These are phyloP conservation scores for Aspergillus coremiiformis DNA, from an alignment of 495 filamentous ascomycete species.

Conservation along the genomic window DNA sequence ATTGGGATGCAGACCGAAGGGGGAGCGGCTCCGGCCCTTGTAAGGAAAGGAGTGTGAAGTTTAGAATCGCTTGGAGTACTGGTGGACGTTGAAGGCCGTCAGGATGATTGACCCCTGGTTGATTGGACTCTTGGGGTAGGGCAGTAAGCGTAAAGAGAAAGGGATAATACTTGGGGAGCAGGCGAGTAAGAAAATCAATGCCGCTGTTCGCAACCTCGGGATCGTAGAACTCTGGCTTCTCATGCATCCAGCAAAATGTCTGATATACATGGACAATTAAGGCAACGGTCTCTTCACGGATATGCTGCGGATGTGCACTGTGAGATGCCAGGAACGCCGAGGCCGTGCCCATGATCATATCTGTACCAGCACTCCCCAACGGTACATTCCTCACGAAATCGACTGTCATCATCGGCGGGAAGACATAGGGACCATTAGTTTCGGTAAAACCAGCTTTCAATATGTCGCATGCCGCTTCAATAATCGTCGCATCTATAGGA, in stretches of 20 bases:
- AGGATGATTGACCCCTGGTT: background rate
- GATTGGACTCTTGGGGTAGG: conserved; percentile 10
- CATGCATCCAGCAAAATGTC: conserved; percentile 55
- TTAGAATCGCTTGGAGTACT: conserved; percentile 60
- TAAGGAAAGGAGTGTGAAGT: conserved; percentile 68
- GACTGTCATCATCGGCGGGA: conserved; percentile 57
- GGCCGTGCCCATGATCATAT: conserved; percentile 69
- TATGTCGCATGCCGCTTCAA: conserved; percentile 69
- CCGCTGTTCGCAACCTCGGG: conserved; percentile 74
- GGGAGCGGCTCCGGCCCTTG: conserved; percentile 68
- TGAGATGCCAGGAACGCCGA: conserved; percentile 58
- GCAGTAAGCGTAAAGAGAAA: conserved; percentile 32
- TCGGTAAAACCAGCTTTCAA: conserved; percentile 76
- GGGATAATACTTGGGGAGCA: conserved; percentile 55
- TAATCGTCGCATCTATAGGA: conserved; percentile 55
- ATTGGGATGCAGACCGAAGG: conserved; percentile 68
- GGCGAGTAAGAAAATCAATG: conserved; percentile 61
- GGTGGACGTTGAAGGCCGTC: conserved; percentile 15
- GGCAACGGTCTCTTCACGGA: conserved; percentile 41
- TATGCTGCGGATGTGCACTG: conserved; percentile 50
- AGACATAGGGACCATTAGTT: conserved; percentile 69
- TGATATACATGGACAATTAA: conserved; percentile 59
- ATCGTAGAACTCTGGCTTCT: conserved; percentile 49
- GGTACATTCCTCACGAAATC: conserved; percentile 61
- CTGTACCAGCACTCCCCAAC: conserved; percentile 58